phyloP scores from a whole-genome alignment of 805 yeast species.

The Monosporozyma servazzii region DNA sequence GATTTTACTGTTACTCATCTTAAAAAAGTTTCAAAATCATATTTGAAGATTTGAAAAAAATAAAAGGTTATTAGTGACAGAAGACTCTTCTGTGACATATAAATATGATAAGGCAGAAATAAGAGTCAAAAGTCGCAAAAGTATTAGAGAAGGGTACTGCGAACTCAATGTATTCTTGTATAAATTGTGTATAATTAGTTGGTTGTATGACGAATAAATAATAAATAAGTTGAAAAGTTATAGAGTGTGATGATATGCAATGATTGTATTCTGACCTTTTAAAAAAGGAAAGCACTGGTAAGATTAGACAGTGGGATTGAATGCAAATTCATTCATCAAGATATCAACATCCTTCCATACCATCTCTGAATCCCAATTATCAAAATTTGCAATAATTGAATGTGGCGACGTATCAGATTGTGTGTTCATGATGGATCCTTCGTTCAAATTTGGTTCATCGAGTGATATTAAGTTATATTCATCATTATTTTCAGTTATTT shows the following conservation, averaged over 20 bases:
- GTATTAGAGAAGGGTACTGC: neutral
- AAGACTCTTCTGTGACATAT: neutral
- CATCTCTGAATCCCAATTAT: constrained; percentile 37
- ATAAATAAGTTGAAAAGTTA: neutral
- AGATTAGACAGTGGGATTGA: constrained; percentile 44
- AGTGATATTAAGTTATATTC: neutral
- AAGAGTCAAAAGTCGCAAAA: neutral
- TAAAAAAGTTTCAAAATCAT: neutral
- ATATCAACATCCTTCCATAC: constrained; percentile 73
- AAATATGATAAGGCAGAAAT: neutral
- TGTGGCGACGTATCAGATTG: neutral
- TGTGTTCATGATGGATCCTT: neutral
- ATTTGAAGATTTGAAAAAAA: neutral
- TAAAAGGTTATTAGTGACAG: no score
- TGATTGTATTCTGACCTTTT: neutral
- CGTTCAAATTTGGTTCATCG: neutral
- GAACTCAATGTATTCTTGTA: neutral
- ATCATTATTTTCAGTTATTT: neutral
- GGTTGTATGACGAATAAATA: neutral
- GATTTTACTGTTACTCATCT: neutral
- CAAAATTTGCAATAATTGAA: constrained; percentile 30
- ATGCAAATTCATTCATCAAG: constrained; percentile 88
- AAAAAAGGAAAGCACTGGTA: no score
- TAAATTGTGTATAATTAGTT: neutral
- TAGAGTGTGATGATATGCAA: neutral